Conservation (phyloP, 306 rosid genomes). For the Morella rubra region DNA sequence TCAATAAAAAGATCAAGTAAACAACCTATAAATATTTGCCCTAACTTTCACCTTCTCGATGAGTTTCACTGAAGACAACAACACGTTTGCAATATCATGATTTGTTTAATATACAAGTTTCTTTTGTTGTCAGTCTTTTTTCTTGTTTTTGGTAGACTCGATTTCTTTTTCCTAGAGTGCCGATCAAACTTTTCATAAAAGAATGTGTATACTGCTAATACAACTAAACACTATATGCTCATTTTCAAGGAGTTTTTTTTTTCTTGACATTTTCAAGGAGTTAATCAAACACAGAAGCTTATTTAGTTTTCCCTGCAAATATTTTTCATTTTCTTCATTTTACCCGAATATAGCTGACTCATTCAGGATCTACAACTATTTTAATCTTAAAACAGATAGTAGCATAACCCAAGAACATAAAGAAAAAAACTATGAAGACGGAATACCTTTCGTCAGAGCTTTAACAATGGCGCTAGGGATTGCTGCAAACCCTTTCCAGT, state of each 20-base stretch:
- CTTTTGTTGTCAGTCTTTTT: slow-evolving; percentile 64
- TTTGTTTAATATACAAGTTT: slow-evolving; percentile 45
- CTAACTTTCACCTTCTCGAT: slow-evolving; percentile 69
- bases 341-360: too few species aligned
- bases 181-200: not conserved
- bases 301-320: too few species aligned
- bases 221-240: too few species aligned
- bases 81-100: slow-evolving; percentile 92
- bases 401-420: not conserved
- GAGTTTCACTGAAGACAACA: slow-evolving; percentile 76
- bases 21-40: not conserved
- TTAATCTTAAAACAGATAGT: not conserved
- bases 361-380: too few species aligned
- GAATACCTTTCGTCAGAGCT: slow-evolving; percentile 45
- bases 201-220: too few species aligned
- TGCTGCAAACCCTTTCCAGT: slow-evolving; percentile 71
- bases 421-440: not conserved
- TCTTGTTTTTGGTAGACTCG: not conserved
- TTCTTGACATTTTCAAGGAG: too few species aligned
- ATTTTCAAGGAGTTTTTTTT: too few species aligned
- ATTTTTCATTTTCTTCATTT: too few species aligned
- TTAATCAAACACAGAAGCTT: too few species aligned
- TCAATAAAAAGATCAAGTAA: not conserved
- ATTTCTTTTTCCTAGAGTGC: slow-evolving; percentile 14
- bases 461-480: slow-evolving; percentile 30